phyloP scores from a whole-genome alignment of 192 early-diverging fungal genomes.

The Linnemannia exigua region DNA sequence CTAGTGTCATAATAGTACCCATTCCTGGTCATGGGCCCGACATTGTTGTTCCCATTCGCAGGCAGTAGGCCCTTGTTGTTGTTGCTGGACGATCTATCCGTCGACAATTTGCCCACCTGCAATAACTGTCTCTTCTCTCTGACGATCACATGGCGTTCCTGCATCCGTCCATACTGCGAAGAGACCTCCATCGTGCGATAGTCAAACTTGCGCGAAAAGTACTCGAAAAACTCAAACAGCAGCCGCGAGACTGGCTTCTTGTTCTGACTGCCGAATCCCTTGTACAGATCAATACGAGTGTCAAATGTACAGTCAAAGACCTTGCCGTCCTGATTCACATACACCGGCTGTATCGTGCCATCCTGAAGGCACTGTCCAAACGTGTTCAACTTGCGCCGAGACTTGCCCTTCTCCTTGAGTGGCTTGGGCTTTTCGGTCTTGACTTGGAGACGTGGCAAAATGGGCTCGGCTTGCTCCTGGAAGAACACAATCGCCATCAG shows the following conservation, averaged over 20 bases:
- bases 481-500: constrained; percentile 53
- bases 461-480: constrained; percentile 15
- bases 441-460: constrained; percentile 46
- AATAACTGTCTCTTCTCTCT: constrained; percentile 9
- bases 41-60: neutral
- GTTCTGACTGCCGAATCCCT: constrained; percentile 20
- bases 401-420: constrained; percentile 1
- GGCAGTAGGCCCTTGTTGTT: neutral
- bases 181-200: constrained; percentile 50
- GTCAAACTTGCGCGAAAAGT: constrained; percentile 35
- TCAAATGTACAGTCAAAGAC: constrained; percentile 35
- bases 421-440: constrained; percentile 1
- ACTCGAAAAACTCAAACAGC: constrained; percentile 49
- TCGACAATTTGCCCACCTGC: neutral
- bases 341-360: neutral
- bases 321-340: constrained; percentile 24
- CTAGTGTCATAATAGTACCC: constrained; percentile 13
- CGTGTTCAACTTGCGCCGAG: neutral
- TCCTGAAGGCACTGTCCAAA: neutral
- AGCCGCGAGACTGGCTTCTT: constrained; percentile 29
- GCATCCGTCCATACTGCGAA: constrained; percentile 3
- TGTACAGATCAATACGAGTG: constrained; percentile 17
- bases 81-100: neutral
- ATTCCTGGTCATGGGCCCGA: neutral
- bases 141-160: constrained; percentile 12